Base-by-base conservation (phyloP, 768 basidiomycete genomes). In the Trametes cingulata region DNA sequence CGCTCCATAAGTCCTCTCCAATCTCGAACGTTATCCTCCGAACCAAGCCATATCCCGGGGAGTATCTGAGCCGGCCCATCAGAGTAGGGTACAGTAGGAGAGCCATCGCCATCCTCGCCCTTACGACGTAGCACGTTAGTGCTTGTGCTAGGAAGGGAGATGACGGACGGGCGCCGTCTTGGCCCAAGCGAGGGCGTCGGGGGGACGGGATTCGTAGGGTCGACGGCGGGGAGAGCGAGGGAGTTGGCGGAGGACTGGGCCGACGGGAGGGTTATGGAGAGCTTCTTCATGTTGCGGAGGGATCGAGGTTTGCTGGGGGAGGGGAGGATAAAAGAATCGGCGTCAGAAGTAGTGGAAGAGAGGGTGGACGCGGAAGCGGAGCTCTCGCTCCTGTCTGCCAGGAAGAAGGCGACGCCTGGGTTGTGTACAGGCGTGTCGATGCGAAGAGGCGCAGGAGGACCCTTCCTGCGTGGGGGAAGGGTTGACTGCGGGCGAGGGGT, bases 1-100 rank as follows among this genome's bases (percentile, higher is more conserved):
- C 86, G 82, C 52, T 88, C 82, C 22, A 84, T 68, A 58, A 95
- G 85, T 25, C 79, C 78, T 41, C 77, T 77, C 86, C 90, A 91
- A 73, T 95, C 90, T 58, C 86, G 84, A 43, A 90, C 93, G 66
- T 95, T 95, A 74, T 94, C 93, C 73, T 95, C 93, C 56, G 91
- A 91, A 63, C 94, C 95, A 10, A 96, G 84, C 87, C 88, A 96
- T 58, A 96, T 79, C 50, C 87, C 85, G 2, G 93, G 93, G 46
- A 95, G 79, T 68, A 97, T 79, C 73, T 95, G 88, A 14, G 89
- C 75, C 45, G 94, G 95, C 15, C 94, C 94, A 67, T 88, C 80
- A 4, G 79, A 69, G 71, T 97, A 97, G 6, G 94, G 90, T 2
- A 82, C 76, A 24, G 85, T 75, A 9, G 84, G 82, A 0, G 83